These are phyloP conservation scores for Phytophthora pinifolia DNA, from an alignment of 352 stramenopile species.

Conservation along the genomic window DNA sequence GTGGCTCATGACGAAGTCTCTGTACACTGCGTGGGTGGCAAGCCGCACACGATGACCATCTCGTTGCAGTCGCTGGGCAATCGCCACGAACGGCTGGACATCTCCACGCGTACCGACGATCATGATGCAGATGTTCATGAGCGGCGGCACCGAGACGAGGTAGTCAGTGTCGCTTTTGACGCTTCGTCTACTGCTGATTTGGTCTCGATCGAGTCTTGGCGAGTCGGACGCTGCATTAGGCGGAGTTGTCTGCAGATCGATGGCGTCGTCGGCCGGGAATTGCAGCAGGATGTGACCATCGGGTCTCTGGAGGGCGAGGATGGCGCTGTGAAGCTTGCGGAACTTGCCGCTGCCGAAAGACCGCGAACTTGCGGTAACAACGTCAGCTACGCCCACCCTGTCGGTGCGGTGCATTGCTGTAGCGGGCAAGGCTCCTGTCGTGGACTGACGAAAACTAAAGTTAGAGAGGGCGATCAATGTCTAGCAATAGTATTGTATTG, in stretches of 20 bases:
- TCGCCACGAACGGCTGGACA: slow-evolving; percentile 75
- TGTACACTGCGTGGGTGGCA: slow-evolving; percentile 85
- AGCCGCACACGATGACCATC: slow-evolving; percentile 89
- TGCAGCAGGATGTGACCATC: slow-evolving; percentile 45
- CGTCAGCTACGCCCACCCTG: slow-evolving; percentile 1
- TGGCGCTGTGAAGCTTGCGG: slow-evolving; percentile 11
- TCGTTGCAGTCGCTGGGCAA: slow-evolving; percentile 74
- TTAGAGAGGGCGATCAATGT: too few relatives aligned
- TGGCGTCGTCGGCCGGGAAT: slow-evolving; percentile 35
- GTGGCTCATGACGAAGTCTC: slow-evolving; percentile 66
- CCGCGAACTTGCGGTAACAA: neutral
- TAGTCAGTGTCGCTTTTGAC: neutral
- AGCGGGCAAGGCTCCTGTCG: neutral
- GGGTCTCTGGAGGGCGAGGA: slow-evolving; percentile 21
- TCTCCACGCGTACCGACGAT: slow-evolving; percentile 82
- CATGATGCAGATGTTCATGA: slow-evolving; percentile 81
- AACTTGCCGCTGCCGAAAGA: slow-evolving; percentile 16
- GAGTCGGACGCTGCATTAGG: neutral
- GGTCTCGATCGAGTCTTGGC: neutral
- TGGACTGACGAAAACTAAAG: too few relatives aligned
- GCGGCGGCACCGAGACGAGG: slow-evolving; percentile 9
- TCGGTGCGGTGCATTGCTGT: slow-evolving; percentile 7
- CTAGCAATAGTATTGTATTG: too few relatives aligned
- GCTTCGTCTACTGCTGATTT: neutral
- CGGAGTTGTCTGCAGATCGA: slow-evolving; percentile 17